These are phyloP conservation scores for Passiflora organensis DNA, from an alignment of 345 rosid genomes.

Conservation along the genomic window DNA sequence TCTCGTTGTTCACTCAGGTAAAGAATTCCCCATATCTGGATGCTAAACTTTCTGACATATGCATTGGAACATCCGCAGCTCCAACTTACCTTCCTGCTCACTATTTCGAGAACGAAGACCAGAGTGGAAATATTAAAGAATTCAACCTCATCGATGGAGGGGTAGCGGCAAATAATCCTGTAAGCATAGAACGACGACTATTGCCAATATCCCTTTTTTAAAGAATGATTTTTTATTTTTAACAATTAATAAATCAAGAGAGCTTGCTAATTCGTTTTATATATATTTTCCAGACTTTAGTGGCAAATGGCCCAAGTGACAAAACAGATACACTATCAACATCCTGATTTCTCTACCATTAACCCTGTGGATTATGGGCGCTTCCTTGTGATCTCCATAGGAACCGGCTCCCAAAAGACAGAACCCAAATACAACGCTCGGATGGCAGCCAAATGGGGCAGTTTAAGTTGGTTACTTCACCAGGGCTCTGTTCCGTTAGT, in stretches of 20 bases:
- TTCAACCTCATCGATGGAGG: slow-evolving; percentile 32
- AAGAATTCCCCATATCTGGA: background rate
- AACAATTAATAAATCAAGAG: background rate
- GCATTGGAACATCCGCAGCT: slow-evolving; percentile 27
- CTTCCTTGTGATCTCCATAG: slow-evolving; percentile 16
- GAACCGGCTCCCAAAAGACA: slow-evolving; percentile 2
- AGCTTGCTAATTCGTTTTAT: background rate
- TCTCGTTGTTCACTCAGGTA: too few relatives aligned
- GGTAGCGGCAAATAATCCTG: slow-evolving; percentile 30
- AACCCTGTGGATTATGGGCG: slow-evolving; percentile 5
- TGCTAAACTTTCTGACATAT: slow-evolving; percentile 23
- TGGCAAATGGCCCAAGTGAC: slow-evolving; percentile 9
- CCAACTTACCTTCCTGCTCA: slow-evolving; percentile 23
- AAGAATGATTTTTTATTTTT: background rate
- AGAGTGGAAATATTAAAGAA: background rate
- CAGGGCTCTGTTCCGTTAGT: slow-evolving; percentile 6
- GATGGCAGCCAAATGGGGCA: slow-evolving; percentile 17
- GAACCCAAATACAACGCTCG: slow-evolving; percentile 6
- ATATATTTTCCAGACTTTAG: background rate
- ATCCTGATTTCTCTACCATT: background rate
- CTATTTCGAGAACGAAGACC: slow-evolving; percentile 14
- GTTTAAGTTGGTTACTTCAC: slow-evolving; percentile 3
- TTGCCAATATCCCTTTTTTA: background rate
- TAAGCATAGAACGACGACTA: background rate
- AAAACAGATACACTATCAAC: background rate